Base-by-base conservation (phyloP, 306 rosid genomes). In the Prunus mume region DNA sequence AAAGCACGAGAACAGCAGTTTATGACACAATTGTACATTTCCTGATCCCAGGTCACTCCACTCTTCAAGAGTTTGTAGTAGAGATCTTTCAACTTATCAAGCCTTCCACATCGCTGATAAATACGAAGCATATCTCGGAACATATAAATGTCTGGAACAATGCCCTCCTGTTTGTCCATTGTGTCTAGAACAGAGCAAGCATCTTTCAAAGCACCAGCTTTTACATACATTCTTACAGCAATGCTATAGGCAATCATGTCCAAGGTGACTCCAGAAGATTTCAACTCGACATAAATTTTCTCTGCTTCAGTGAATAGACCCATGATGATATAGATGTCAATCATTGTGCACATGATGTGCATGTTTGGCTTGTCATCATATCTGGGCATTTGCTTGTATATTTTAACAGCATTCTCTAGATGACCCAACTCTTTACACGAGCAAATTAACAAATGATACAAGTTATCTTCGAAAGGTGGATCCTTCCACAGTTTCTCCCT, bases 381-480 rank as follows among this genome's bases (percentile, higher is more conserved):
- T 80, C 76, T 85, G 10, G 85, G 82, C 88, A 85, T 87, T 47
- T 76, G 87, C 70, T 73, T 56, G 69, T 81, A 88, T 51, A 95
- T 87, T 83, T 85, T 71, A 71, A 92, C 87, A 46, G 97, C 97
- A 86, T 86, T 85, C 74, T 92, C 91, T 47, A 86, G 83, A 78
- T 74, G 82, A 77, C 90, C 92, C 34, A 76, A 83, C 70, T 95
- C 99, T 82, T 88, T 95, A 79, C 93, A 90, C 0, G 93, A 88
- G 80, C 99, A 95, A 78, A 92, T 95, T 82, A 95, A 83, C 70
- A 95, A 81, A 82, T 95, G 97, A 82, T 91, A 92, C 87, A 95
- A 79, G 80, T 92, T 90, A 67, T 80, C 91, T 82, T 95, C 97
- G 9, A 86, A 90, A 62, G 14, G 74, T 27, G 68, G 85, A 79